These are phyloP conservation scores for Pochonia chlamydosporia DNA, from an alignment of 2,329 filamentous ascomycete species.

Conservation along the genomic window DNA sequence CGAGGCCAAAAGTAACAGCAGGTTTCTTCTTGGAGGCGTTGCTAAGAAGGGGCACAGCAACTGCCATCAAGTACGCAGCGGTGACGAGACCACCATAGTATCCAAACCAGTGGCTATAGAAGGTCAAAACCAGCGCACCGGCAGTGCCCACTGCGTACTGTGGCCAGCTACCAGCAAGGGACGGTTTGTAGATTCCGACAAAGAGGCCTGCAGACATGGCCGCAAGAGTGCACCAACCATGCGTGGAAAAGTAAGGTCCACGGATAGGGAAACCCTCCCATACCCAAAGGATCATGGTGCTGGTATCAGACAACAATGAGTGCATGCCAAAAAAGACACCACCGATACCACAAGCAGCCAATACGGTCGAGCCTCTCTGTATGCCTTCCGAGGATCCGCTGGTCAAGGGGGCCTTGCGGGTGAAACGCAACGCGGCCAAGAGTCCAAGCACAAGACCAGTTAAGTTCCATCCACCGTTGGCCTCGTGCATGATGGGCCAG, in stretches of 20 bases:
- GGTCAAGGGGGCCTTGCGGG: slow-evolving; percentile 53
- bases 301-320: slow-evolving; percentile 90
- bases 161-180: slow-evolving; percentile 69
- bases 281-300: slow-evolving; percentile 97
- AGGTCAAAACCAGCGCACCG: slow-evolving; percentile 73
- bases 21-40: slow-evolving; percentile 74
- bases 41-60: slow-evolving; percentile 67
- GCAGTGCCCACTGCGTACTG: slow-evolving; percentile 72
- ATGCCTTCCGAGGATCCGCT: slow-evolving; percentile 28
- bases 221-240: slow-evolving; percentile 79
- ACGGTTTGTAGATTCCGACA: slow-evolving; percentile 68
- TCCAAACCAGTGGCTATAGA: slow-evolving; percentile 76
- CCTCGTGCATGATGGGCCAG: slow-evolving; percentile 88
- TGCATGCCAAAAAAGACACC: slow-evolving; percentile 87
- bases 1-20: slow-evolving; percentile 76
- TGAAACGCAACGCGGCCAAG: slow-evolving; percentile 70
- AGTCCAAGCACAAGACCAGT: slow-evolving; percentile 71
- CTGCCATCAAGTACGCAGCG: slow-evolving; percentile 75
- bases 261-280: slow-evolving; percentile 94
- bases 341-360: slow-evolving; percentile 73
- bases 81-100: slow-evolving; percentile 77
- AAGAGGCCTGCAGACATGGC: slow-evolving; percentile 81
- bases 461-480: slow-evolving; percentile 90
- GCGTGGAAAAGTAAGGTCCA: slow-evolving; percentile 82
- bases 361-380: slow-evolving; percentile 57